phyloP scores from a whole-genome alignment of 345 rosid species.

The Populus pruinosa region DNA sequence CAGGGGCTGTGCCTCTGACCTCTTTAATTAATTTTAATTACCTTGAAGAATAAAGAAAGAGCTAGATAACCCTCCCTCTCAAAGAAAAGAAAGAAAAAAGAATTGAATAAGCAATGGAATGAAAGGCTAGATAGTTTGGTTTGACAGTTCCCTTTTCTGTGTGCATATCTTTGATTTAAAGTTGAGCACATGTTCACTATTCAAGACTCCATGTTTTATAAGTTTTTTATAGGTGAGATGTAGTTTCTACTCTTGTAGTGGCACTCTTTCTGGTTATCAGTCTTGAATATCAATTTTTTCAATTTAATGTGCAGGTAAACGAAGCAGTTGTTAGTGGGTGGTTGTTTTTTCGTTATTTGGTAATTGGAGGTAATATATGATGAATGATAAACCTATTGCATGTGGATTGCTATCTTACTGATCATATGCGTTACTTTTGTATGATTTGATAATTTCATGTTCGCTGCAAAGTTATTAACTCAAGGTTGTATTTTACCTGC shows the following conservation, averaged over 20 bases:
- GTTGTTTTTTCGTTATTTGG: slow-evolving; percentile 97
- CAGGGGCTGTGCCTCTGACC: background rate
- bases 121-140: background rate
- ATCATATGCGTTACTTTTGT: background rate
- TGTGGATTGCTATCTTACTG: background rate
- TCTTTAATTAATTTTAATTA: background rate
- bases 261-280: background rate
- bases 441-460: background rate
- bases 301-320: slow-evolving; percentile 58
- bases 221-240: background rate
- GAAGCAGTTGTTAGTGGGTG: slow-evolving; percentile 98
- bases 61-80: background rate
- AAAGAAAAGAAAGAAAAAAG: background rate
- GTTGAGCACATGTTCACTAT: background rate
- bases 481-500: background rate
- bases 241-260: background rate
- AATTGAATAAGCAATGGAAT: background rate
- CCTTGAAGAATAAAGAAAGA: background rate
- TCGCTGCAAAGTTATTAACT: background rate
- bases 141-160: background rate
- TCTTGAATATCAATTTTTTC: background rate
- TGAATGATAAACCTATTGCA: background rate
- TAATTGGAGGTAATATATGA: slow-evolving; percentile 77
- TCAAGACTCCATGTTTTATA: background rate
- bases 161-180: background rate